Evolutionary conservation across 129 eudicot species (phyloP), one percentile per base, ranked within the genome.

Genomic region (Solidago caesia): DNA sequence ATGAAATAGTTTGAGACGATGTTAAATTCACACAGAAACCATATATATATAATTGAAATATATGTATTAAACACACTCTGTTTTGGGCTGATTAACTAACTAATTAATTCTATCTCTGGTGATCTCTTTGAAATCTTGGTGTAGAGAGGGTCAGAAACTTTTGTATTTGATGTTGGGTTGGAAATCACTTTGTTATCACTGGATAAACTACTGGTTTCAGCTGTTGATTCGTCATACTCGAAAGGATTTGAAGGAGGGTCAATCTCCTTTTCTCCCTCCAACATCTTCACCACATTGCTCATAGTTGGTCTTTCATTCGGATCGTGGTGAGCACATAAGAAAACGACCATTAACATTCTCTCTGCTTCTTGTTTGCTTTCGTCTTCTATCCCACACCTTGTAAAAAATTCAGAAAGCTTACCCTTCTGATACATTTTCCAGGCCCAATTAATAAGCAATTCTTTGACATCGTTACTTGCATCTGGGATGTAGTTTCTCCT

Each of bases 241-340:
- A 62, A 62, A 12, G 67, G 67, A 62, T 62, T 8, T 12, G 44
- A 62, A 62, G 45, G 67, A 3, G 7, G 7, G 12, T 10, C 12
- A 44, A 62, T 62, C 33, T 62, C 67, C 67, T 62, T 62, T 10
- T 62, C 67, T 33, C 67, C 67, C 46, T 62, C 67, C 39, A 62
- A 62, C 67, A 62, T 62, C 67, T 33, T 29, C 12, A 62, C 67
- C 46, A 62, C 67, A 62, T 62, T 33, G 14, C 44, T 62, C 67
- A 62, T 62, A 62, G 15, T 62, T 62, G 67, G 67, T 62, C 67
- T 33, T 62, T 62, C 11, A 1, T 62, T 62, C 6, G 67, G 67
- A 62, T 62, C 46, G 39, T 62, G 44, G 16, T 62, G 67, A 62
- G 26, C 67, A 62, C 67, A 62, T 44, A 62, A 27, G 44, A 62